phyloP scores from a whole-genome alignment of 352 stramenopile genomes.

The Globisporangium nagaii region DNA sequence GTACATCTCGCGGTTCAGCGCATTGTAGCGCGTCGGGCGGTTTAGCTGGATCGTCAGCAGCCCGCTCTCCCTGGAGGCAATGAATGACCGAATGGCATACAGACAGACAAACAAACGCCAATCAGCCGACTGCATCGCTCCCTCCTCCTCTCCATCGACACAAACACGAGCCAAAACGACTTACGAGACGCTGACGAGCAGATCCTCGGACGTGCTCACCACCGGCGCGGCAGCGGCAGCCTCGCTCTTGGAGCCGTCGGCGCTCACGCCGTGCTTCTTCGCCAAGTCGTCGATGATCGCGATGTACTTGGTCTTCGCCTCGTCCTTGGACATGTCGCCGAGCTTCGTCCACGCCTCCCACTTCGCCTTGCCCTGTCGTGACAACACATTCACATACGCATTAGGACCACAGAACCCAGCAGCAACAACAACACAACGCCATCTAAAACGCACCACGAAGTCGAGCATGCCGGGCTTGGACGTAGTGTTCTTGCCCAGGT shows the following conservation, averaged over 20 bases:
- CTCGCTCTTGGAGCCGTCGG: neutral
- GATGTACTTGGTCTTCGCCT: conserved; percentile 71
- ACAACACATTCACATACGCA: neutral
- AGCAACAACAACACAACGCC: too few relatives aligned
- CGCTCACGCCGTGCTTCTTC: conserved; percentile 27
- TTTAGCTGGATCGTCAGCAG: conserved; percentile 81
- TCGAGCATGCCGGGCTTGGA: conserved; percentile 73
- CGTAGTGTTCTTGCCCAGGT: conserved; percentile 53
- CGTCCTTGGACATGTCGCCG: conserved; percentile 56
- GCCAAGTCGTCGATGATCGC: conserved; percentile 68
- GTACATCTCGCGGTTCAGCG: conserved; percentile 85
- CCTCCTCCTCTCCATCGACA: neutral
- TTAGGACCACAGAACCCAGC: too few relatives aligned
- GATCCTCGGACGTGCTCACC: conserved; percentile 33
- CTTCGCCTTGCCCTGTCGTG: conserved; percentile 52
- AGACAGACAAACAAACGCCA: neutral
- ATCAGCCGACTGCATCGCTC: too few relatives aligned
- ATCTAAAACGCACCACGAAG: conserved; percentile 47
- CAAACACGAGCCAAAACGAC: conserved; percentile 6
- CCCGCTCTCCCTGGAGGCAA: conserved; percentile 36
- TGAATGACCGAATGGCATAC: neutral
- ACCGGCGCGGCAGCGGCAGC: conserved; percentile 1
- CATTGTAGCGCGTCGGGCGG: conserved; percentile 81
- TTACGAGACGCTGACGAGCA: conserved; percentile 52
- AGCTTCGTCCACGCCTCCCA: conserved; percentile 77